Base-by-base conservation (phyloP, 805 yeast genomes). In the Candida oleophila region DNA sequence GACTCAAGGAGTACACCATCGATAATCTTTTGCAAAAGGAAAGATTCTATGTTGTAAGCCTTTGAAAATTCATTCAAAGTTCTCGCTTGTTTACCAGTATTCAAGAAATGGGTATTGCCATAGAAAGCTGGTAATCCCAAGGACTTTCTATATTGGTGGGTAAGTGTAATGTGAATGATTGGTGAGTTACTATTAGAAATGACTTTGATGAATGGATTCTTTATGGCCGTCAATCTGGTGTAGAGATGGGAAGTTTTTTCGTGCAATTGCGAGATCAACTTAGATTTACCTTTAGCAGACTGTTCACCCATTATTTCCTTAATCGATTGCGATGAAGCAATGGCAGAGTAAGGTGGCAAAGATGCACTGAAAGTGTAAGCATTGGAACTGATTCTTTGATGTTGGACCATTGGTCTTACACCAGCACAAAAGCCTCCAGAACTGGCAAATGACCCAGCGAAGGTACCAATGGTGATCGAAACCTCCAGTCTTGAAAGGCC, bases 381-480 rank as follows among this genome's bases (percentile, higher is more conserved):
- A 53, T 77, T 76, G 12, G 96, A 88, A 20, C 89, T 86, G 57
- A 94, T 85, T 64, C 96, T 82, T 74, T 94, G 99, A 69, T 92
- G 96, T 55, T 84, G 83, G 30, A 90, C 81, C 89, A 94, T 89
- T 46, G 85, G 85, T 21, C 71, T 66, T 37, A 80, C 85, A 48
- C 98, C 99, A 22, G 88, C 87, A 61, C 96, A 94, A 69, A 89
- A 92, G 0, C 96, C 98, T 53, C 99, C 99, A 42, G 92, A 82
- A 1, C 94, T 76, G 7, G 89, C 92, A 53, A 92, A 76, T 0
- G 96, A 75, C 39, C 77, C 76, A 14, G 96, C 94, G 75, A 94
- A 67, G 1, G 96, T 81, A 21, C 97, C 97, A 44, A 89, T 78
- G 8, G 96, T 88, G 51, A 94, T 83, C 55, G 92, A 94, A 50